phyloP scores from a whole-genome alignment of 2,329 filamentous ascomycete genomes.

The Arthrobotrys sphaeroides region DNA sequence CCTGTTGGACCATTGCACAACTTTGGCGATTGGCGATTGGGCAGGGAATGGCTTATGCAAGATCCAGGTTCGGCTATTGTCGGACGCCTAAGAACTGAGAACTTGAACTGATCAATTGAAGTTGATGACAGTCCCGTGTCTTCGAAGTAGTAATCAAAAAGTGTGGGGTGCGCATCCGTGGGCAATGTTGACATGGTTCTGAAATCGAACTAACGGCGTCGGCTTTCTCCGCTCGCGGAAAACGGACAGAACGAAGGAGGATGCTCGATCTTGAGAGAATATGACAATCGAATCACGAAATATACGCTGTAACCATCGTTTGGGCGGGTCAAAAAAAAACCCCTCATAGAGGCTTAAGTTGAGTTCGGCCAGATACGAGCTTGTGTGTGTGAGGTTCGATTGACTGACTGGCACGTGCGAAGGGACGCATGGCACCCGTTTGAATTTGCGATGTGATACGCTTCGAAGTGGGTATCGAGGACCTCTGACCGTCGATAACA shows the following conservation, averaged over 20 bases:
- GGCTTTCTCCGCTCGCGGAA: constrained; percentile 43
- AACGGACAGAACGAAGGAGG: background rate
- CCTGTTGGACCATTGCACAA: constrained; percentile 35
- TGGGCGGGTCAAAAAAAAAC: constrained; percentile 32
- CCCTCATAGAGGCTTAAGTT: constrained; percentile 36
- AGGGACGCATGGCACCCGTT: constrained; percentile 13
- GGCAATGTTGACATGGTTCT: constrained; percentile 1
- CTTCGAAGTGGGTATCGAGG: background rate
- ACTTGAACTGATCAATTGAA: background rate
- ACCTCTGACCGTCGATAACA: constrained; percentile 5
- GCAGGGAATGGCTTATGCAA: constrained; percentile 33
- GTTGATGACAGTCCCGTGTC: constrained; percentile 10
- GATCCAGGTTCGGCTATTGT: constrained; percentile 53
- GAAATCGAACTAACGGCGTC: background rate
- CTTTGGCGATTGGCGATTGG: constrained; percentile 52
- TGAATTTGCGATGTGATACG: background rate
- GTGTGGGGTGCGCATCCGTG: constrained; percentile 42
- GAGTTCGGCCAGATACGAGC: constrained; percentile 39
- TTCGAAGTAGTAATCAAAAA: constrained; percentile 28
- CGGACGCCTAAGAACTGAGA: constrained; percentile 31
- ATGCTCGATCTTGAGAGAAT: constrained; percentile 17
- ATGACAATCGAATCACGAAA: constrained; percentile 16
- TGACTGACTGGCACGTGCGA: constrained; percentile 19
- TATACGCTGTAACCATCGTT: background rate
- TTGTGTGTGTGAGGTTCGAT: background rate